Evolutionary conservation across 176 grass and related monocot species (phyloP), one percentile per base, ranked within the genome.

Genomic region (Microstegium vimineum): DNA sequence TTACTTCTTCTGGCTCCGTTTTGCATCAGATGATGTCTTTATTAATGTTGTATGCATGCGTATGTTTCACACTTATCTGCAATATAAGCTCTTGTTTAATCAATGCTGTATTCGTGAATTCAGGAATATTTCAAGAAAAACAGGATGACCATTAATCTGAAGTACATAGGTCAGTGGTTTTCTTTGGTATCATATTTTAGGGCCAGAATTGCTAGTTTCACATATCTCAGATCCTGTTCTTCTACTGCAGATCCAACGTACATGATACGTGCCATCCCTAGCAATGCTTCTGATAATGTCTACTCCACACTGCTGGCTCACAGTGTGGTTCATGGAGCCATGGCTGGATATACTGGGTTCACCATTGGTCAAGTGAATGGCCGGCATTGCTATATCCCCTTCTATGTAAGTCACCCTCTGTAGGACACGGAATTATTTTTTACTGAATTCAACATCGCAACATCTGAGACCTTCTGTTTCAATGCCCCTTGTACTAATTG

Each of bases 291-390:
- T 11, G 96, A 99, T 51, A 99, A 99, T 63, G 89, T 99, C 20
- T 99, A 95, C 4, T 95, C 93, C 87, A 95, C 96, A 74, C 54
- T 99, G 52, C 45, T 99, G 73, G 92, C 96, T 43, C 96, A 99
- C 54, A 93, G 93, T 73, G 91, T 92, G 59, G 81, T 99, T 18
- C 96, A 99, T 71, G 96, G 96, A 87, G 85, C 91, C 54, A 95
- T 99, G 93, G 96, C 96, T 64, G 96, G 93, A 76, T 99, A 95
- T 67, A 99, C 96, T n/a, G 93, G 96, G n/a, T 94, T 88, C 60
- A 95, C 87, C 6, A 34, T 90, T 30, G 96, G 96, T 26, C 90
- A 87, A 67, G 96, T 99, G 25, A 99, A 99, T 14, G 93, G 96
- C 18, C 83, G 96, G 11, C 96, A 98, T 68, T 90, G 90, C 75